phyloP scores from a whole-genome alignment of 2,329 filamentous ascomycete genomes.

The Tympanopsis confertula region DNA sequence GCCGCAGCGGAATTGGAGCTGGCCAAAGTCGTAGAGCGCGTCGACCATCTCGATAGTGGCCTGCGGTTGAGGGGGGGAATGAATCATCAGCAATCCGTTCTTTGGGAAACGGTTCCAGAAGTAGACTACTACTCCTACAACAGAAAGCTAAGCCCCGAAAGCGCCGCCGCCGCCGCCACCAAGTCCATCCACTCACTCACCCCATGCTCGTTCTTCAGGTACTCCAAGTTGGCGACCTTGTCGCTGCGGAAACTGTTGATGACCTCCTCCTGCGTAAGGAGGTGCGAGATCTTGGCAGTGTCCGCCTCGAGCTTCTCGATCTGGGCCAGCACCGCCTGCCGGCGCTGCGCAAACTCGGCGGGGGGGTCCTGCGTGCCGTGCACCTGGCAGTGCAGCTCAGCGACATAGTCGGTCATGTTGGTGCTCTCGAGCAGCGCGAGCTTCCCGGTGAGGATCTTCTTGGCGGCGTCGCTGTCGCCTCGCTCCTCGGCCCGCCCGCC shows the following conservation, averaged over 20 bases:
- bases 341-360: constrained; percentile 76
- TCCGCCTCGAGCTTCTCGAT: constrained; percentile 76
- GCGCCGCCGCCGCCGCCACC: too few relatives aligned
- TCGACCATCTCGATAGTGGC: constrained; percentile 90
- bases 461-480: constrained; percentile 16
- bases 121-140: too few relatives aligned
- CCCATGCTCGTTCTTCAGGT: constrained; percentile 88
- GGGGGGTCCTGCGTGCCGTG: constrained; percentile 69
- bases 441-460: constrained; percentile 73
- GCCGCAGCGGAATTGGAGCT: constrained; percentile 96
- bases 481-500: constrained; percentile 71
- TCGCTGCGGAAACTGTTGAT: constrained; percentile 84
- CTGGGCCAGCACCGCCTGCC: constrained; percentile 75
- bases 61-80: too few relatives aligned
- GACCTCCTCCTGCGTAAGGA: constrained; percentile 80
- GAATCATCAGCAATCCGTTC: too few relatives aligned
- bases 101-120: too few relatives aligned
- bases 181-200: too few relatives aligned
- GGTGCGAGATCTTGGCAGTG: constrained; percentile 76
- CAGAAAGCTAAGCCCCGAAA: too few relatives aligned
- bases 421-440: constrained; percentile 91
- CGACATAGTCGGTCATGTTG: constrained; percentile 98
- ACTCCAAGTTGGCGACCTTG: constrained; percentile 98
- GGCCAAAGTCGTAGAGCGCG: constrained; percentile 86
- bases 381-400: constrained; percentile 80